Percentiles rank a stretch among this genome's conserved stretches.
Evolutionary conservation across 768 basidiomycete species (phyloP).

Genomic region (Pleurotus tuber-regium): DNA sequence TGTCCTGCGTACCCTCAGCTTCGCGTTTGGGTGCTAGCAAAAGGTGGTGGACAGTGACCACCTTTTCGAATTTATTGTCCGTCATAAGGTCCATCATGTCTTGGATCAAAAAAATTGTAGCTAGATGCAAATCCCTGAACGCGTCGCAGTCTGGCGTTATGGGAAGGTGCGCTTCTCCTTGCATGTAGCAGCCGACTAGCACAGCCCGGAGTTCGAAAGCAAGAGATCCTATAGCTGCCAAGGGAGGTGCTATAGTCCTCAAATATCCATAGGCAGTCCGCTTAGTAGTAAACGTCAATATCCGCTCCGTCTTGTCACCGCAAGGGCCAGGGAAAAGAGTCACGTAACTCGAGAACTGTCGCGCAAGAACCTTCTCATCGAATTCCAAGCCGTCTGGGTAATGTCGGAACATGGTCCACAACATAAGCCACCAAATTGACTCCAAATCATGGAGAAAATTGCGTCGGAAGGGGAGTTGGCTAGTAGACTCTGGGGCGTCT

Average conservation of each 20-base stretch:
- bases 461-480: conserved; percentile 6
- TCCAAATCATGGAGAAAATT: conserved; percentile 15
- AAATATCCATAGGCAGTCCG: neutral
- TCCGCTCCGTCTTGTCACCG: no score
- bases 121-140: no score
- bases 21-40: no score
- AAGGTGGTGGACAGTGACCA: no score
- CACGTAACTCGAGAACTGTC: neutral
- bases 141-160: neutral
- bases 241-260: neutral
- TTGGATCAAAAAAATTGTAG: no score
- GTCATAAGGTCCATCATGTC: no score
- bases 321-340: neutral
- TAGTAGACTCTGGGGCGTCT: no score
- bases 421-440: conserved; percentile 16
- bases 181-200: neutral
- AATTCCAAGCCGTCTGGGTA: neutral
- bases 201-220: neutral
- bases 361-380: neutral
- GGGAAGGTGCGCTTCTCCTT: neutral
- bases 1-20: no score
- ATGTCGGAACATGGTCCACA: conserved; percentile 4
- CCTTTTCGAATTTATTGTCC: no score
- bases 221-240: neutral
- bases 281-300: no score